Conservation (phyloP, 2,329 filamentous ascomycete genomes). For the Cryoendolithus antarcticus region DNA sequence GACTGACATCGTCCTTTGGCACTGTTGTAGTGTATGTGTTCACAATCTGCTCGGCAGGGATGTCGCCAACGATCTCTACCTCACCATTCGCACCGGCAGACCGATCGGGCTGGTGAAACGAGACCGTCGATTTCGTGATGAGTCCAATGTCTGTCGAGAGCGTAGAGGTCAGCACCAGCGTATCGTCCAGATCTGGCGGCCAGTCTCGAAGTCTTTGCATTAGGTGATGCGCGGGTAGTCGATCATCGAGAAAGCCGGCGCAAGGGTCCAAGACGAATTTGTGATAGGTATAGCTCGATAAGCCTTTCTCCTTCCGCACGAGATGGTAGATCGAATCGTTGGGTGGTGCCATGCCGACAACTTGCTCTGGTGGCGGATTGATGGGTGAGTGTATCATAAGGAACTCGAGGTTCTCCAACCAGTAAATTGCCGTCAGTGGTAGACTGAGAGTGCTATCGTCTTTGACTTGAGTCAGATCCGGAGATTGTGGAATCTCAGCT, state of each 20-base stretch:
- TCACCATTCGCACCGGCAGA: no score
- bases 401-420: constrained; percentile 82
- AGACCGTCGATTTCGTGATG: constrained; percentile 58
- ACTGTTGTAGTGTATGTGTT: constrained; percentile 63
- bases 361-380: constrained; percentile 6
- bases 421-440: constrained; percentile 49
- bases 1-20: constrained; percentile 58
- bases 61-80: constrained; percentile 25
- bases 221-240: constrained; percentile 59
- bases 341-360: constrained; percentile 9
- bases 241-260: constrained; percentile 44
- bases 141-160: constrained; percentile 68
- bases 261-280: constrained; percentile 66
- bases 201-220: constrained; percentile 68
- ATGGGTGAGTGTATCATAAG: constrained; percentile 63
- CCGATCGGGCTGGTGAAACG: constrained; percentile 39
- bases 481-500: constrained; percentile 66
- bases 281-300: constrained; percentile 55
- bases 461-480: constrained; percentile 43
- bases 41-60: constrained; percentile 46
- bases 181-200: constrained; percentile 65
- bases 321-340: constrained; percentile 64
- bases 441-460: constrained; percentile 14
- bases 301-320: constrained; percentile 53
- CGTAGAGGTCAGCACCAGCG: constrained; percentile 72